These are phyloP conservation scores for Lavandula angustifolia DNA, from an alignment of 257 asterid genomes.

Conservation along the genomic window DNA sequence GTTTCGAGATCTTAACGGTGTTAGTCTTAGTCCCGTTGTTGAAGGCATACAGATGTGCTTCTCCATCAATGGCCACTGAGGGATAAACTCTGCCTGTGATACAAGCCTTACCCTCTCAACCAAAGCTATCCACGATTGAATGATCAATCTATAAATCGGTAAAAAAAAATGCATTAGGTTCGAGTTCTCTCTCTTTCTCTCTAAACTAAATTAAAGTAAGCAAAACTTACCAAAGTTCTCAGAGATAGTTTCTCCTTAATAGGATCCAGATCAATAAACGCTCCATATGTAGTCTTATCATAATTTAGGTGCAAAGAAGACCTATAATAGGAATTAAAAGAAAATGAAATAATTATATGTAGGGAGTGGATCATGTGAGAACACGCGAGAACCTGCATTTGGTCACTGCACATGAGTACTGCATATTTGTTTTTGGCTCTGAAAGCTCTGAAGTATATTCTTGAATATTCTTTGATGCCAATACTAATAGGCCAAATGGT, in stretches of 20 bases:
- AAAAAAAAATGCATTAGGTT: neutral
- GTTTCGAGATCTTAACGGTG: slow-evolving; percentile 19
- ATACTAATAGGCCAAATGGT: slow-evolving; percentile 30
- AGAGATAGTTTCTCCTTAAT: slow-evolving; percentile 26
- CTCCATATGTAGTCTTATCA: slow-evolving; percentile 33
- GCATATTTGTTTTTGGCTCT: slow-evolving; percentile 23
- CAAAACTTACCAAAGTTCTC: slow-evolving; percentile 34
- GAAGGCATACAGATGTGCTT: slow-evolving; percentile 31
- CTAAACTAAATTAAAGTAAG: neutral
- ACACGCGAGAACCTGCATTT: too few relatives aligned
- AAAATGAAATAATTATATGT: neutral
- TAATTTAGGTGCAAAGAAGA: slow-evolving; percentile 33
- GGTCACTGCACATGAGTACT: slow-evolving; percentile 38
- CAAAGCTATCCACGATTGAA: slow-evolving; percentile 37
- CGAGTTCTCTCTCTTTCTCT: neutral
- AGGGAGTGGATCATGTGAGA: too few relatives aligned
- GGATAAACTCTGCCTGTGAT: slow-evolving; percentile 39
- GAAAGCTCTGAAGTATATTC: slow-evolving; percentile 34
- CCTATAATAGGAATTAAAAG: neutral
- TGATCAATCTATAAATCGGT: slow-evolving; percentile 19
- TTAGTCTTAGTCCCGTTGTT: slow-evolving; percentile 30
- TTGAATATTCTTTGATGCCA: slow-evolving; percentile 35
- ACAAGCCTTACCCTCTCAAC: slow-evolving; percentile 37
- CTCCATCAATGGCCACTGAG: slow-evolving; percentile 28
- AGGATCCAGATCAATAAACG: slow-evolving; percentile 32